phyloP scores from a whole-genome alignment of 305 asterid species.

The Rubia balearica region DNA sequence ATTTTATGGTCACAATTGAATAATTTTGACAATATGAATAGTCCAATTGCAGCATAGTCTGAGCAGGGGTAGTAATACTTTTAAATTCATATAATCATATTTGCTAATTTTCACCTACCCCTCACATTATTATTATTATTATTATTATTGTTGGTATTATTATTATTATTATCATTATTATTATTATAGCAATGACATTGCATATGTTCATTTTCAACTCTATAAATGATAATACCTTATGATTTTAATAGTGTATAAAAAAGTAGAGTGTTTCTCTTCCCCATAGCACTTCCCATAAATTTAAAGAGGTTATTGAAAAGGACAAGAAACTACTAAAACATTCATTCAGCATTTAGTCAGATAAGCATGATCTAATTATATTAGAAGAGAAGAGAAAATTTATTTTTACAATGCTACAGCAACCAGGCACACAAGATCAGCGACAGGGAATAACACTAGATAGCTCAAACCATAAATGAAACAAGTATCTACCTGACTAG shows the following conservation, averaged over 20 bases:
- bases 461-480: not conserved
- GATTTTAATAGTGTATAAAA: not conserved
- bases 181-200: too few species aligned
- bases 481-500: not conserved
- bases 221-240: too few species aligned
- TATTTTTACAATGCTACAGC: not conserved
- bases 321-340: not conserved
- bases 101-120: too few species aligned
- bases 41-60: too few species aligned
- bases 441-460: not conserved
- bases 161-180: too few species aligned
- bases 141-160: too few species aligned
- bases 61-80: too few species aligned
- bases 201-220: too few species aligned
- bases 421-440: not conserved
- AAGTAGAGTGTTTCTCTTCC: not conserved
- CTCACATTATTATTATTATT: too few species aligned
- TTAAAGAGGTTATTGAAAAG: not conserved
- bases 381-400: not conserved
- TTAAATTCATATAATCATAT: too few species aligned
- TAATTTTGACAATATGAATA: too few species aligned
- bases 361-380: not conserved
- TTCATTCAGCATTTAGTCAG: slow-evolving; percentile 1
- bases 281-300: not conserved
- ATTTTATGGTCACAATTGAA: too few species aligned